Base-by-base conservation (phyloP, 2,329 filamentous ascomycete genomes). In the Lasiodiplodia sp. region DNA sequence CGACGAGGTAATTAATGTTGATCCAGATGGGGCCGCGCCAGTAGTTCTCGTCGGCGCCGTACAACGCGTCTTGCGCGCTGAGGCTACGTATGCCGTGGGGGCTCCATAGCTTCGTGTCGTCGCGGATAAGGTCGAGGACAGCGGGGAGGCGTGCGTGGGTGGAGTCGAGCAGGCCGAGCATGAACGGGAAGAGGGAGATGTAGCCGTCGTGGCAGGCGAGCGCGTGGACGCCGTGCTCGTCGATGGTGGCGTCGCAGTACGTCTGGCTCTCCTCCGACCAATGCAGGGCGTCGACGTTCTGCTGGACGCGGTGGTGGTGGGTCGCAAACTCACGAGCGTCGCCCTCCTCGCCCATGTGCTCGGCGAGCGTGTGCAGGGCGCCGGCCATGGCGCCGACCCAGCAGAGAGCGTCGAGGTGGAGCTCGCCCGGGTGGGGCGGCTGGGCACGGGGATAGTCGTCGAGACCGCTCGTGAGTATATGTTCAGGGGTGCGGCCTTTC, bases 161-260 rank as follows among this genome's bases (percentile, higher is more conserved):
- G 69, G 88, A 87, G 31, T 2, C 8, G 68, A 98, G 76, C 69
- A 98, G 85, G 10, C 94, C 95, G 2, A 93, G 88, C 72, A 98
- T 82, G 85, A 98, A 97, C 1, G 96, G 96, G 80, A 97, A 96
- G 34, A 99, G 85, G 23, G 93, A 96, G 73, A 98, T 89, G 77
- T 99, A 99, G 25, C 96, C 96, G 81, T 97, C 97, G 83, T 98
- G 96, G 82, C 96, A 99, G 53, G 97, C 93, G 23, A 96, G 90
- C 44, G 86, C 80, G 75, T 99, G 96, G 79, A 99, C 96, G 77
- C 92, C 98, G 70, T 94, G 23, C 23, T 23, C 94, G 75, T 99
- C 95, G 70, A 99, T 92, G 0, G 93, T 97, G 1, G 94, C 93
- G 78, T 99, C 96, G 79, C 96, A 99, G 83, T 94, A 98, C 71